phyloP scores from a whole-genome alignment of 2,329 filamentous ascomycete species.

The Cercospora sp. region DNA sequence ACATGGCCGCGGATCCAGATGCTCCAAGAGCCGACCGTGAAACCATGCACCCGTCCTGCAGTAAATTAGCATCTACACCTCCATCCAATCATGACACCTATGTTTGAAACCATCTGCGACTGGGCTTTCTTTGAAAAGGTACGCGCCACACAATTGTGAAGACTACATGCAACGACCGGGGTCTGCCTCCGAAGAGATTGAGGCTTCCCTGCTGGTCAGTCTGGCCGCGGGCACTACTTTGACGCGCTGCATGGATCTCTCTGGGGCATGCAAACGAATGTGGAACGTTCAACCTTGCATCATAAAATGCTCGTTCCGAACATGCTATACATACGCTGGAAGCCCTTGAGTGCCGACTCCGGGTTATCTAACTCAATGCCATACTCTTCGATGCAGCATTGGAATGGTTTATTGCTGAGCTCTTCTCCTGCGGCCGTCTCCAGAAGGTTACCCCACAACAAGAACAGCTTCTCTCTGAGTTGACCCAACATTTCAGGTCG shows the following conservation, averaged over 20 bases:
- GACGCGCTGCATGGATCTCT: background rate
- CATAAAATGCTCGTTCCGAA: slow-evolving; percentile 34
- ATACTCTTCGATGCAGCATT: slow-evolving; percentile 48
- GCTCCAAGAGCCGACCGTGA: background rate
- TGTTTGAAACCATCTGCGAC: background rate
- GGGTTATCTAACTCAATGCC: slow-evolving; percentile 35
- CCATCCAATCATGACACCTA: slow-evolving; percentile 1
- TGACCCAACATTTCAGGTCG: slow-evolving; percentile 50
- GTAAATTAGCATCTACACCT: slow-evolving; percentile 1
- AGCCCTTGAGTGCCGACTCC: slow-evolving; percentile 25
- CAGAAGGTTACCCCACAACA: slow-evolving; percentile 83
- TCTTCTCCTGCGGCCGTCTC: slow-evolving; percentile 47
- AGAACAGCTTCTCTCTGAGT: slow-evolving; percentile 70
- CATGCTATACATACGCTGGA: slow-evolving; percentile 39
- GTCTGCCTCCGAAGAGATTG: background rate
- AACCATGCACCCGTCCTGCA: slow-evolving; percentile 8
- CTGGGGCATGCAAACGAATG: background rate
- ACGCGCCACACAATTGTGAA: background rate
- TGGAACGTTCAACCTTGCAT: background rate
- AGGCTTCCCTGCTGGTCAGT: background rate
- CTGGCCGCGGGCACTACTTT: background rate
- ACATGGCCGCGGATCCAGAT: background rate
- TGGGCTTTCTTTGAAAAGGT: background rate
- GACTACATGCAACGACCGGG: background rate
- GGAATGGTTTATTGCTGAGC: slow-evolving; percentile 45